phyloP scores from a whole-genome alignment of 139 green algal species.

The Auxenochlorella pyrenoidosa region DNA sequence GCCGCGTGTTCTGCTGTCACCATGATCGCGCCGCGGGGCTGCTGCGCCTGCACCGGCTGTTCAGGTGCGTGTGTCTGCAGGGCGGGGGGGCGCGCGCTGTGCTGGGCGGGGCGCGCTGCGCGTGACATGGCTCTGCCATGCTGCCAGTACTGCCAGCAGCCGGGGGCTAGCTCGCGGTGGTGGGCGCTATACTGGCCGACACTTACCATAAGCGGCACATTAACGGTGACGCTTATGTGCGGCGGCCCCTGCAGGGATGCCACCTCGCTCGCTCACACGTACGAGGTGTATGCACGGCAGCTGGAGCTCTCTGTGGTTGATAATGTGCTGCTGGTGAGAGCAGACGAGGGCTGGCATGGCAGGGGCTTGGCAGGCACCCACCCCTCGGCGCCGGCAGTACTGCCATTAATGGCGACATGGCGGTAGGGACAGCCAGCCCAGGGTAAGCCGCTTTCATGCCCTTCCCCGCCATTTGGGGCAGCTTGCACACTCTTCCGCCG shows the following conservation, averaged over 20 bases:
- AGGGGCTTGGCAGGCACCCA: too few relatives aligned
- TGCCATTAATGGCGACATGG: too few relatives aligned
- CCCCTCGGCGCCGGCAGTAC: too few relatives aligned
- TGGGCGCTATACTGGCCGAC: too few relatives aligned
- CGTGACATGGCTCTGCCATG: not conserved
- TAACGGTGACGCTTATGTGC: not conserved
- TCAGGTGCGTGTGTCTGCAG: constrained; percentile 12
- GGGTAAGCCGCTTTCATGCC: too few relatives aligned
- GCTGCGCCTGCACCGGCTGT: constrained; percentile 41
- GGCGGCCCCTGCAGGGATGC: constrained; percentile 19
- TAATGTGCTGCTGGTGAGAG: constrained; percentile 30
- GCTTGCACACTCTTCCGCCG: too few relatives aligned
- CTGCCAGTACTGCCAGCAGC: not conserved
- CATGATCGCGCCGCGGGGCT: constrained; percentile 9
- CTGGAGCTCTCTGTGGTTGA: constrained; percentile 40
- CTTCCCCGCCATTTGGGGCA: too few relatives aligned
- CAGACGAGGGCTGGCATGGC: too few relatives aligned
- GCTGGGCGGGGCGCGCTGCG: not conserved
- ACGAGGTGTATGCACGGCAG: constrained; percentile 13
- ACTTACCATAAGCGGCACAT: too few relatives aligned
- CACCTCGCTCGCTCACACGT: constrained; percentile 4
- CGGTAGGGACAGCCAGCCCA: too few relatives aligned
- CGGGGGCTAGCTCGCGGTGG: not conserved
- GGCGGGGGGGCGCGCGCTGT: not conserved
- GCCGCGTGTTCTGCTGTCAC: constrained; percentile 20